phyloP scores from a whole-genome alignment of 495 filamentous ascomycete genomes.

The Penicillium nucicola region DNA sequence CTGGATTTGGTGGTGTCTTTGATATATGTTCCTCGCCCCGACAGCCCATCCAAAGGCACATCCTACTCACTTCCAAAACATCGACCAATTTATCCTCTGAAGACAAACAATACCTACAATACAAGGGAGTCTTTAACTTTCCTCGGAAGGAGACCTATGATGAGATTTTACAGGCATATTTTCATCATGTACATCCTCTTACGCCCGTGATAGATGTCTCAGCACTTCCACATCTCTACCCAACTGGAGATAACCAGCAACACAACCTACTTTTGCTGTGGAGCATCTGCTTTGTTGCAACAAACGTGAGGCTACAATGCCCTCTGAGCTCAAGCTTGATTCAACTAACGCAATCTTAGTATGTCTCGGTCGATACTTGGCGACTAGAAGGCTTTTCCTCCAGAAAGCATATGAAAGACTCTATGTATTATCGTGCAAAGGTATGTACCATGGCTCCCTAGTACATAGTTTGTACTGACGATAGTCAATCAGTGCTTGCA shows the following conservation, averaged over 20 bases:
- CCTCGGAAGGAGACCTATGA: conserved; percentile 21
- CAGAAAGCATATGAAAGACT: conserved; percentile 34
- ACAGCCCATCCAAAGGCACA: conserved; percentile 20
- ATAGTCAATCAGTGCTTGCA: conserved; percentile 29
- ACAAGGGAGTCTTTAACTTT: conserved; percentile 29
- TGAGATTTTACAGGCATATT: conserved; percentile 28
- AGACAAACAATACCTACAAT: conserved; percentile 23
- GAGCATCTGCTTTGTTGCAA: conserved; percentile 41
- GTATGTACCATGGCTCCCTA: conserved; percentile 6
- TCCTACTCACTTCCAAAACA: conserved; percentile 21
- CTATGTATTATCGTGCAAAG: conserved; percentile 38
- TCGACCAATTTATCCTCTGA: conserved; percentile 16
- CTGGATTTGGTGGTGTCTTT: conserved; percentile 23
- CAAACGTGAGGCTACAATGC: conserved; percentile 22
- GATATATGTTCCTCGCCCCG: conserved; percentile 16
- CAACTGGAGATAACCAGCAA: conserved; percentile 17
- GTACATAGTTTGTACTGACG: background rate
- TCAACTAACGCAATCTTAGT: conserved; percentile 4
- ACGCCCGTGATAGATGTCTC: conserved; percentile 37
- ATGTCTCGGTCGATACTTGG: conserved; percentile 21
- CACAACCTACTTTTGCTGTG: conserved; percentile 37
- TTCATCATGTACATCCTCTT: conserved; percentile 38
- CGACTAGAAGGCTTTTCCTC: conserved; percentile 30
- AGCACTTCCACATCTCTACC: conserved; percentile 22
- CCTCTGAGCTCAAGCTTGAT: conserved; percentile 8